Conservation (phyloP, 192 early-diverging fungal species). For the Gigaspora rosea region DNA sequence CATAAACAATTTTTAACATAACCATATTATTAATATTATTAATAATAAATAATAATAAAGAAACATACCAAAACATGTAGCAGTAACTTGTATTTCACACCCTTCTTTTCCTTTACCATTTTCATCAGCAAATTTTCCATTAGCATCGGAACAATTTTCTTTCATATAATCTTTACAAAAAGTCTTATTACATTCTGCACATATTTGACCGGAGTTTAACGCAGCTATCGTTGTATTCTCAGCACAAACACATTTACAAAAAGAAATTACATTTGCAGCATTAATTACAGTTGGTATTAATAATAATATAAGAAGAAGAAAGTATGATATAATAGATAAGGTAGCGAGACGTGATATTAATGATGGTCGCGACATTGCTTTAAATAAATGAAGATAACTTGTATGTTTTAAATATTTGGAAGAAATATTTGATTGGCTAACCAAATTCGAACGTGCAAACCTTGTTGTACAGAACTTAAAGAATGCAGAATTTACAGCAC, state of each 20-base stretch:
- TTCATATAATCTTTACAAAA: slow-evolving; percentile 1
- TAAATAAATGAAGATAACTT: no score
- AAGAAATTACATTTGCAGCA: slow-evolving; percentile 7
- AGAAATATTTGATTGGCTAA: no score
- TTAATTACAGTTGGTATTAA: not conserved
- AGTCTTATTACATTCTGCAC: slow-evolving; percentile 12
- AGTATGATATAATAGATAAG: not conserved
- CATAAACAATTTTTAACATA: not conserved
- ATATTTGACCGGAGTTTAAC: not conserved
- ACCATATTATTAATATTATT: not conserved
- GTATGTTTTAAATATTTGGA: no score
- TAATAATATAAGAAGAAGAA: not conserved
- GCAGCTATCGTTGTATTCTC: slow-evolving; percentile 10
- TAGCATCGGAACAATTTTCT: not conserved
- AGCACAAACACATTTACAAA: slow-evolving; percentile 19
- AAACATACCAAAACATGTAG: slow-evolving; percentile 22
- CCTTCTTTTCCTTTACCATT: not conserved
- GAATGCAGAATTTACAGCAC: no score
- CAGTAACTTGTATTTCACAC: slow-evolving; percentile 3
- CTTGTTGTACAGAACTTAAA: no score
- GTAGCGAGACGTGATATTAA: no score
- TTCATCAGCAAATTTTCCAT: not conserved
- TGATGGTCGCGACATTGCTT: no score
- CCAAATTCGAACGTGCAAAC: no score
- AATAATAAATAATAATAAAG: not conserved